phyloP scores from a whole-genome alignment of 2,329 filamentous ascomycete species.

The Paradendryphiella salina region DNA sequence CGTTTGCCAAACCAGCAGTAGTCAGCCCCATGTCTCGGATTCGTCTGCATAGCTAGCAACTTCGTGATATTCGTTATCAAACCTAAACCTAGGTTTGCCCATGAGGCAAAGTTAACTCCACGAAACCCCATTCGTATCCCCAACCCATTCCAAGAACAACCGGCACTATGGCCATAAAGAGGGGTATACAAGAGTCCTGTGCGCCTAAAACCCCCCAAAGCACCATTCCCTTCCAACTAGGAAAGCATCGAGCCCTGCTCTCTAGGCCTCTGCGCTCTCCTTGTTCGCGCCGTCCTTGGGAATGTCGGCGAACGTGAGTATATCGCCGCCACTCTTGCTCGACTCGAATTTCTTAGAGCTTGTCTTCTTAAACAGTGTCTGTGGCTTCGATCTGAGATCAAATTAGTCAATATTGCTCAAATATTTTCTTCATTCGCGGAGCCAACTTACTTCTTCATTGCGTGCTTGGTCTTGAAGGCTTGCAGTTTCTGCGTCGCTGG shows the following conservation, averaged over 20 bases:
- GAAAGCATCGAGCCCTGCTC: not conserved
- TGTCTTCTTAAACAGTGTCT: slow-evolving; percentile 49
- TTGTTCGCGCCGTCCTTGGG: slow-evolving; percentile 29
- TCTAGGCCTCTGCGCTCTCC: slow-evolving; percentile 6
- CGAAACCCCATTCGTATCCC: not conserved
- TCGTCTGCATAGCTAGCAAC: not conserved
- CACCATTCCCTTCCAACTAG: not conserved
- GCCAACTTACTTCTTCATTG: slow-evolving; percentile 65
- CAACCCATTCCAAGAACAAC: not conserved
- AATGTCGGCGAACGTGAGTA: slow-evolving; percentile 46
- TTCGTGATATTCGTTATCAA: slow-evolving; percentile 21
- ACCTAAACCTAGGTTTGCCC: not conserved
- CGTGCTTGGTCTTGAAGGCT: slow-evolving; percentile 78
- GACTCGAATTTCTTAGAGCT: slow-evolving; percentile 47
- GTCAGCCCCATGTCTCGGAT: too few relatives aligned
- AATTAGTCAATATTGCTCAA: slow-evolving; percentile 15
- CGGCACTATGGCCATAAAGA: not conserved
- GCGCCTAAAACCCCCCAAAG: not conserved
- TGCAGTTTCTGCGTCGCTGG: slow-evolving; percentile 82
- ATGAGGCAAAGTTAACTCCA: slow-evolving; percentile 2
- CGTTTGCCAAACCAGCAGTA: not conserved
- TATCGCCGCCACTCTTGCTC: slow-evolving; percentile 33
- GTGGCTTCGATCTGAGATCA: slow-evolving; percentile 42
- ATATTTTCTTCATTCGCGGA: not conserved
- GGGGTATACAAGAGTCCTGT: slow-evolving; percentile 3